phyloP scores from a whole-genome alignment of 768 basidiomycete genomes.

The Mycena pura region DNA sequence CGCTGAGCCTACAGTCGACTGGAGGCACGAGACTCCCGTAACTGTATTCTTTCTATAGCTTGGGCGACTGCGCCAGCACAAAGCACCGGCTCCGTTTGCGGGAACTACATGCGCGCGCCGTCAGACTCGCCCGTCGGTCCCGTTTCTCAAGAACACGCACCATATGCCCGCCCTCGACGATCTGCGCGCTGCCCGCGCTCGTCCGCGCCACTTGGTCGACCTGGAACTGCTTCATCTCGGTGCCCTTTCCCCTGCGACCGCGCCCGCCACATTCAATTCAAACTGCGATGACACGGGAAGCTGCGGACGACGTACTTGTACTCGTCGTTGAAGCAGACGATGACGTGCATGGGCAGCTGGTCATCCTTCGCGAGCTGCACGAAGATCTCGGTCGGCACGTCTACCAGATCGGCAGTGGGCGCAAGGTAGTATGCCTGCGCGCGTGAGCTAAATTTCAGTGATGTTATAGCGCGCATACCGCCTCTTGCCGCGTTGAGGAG shows the following conservation, averaged over 20 bases:
- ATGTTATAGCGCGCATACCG: conserved; percentile 5
- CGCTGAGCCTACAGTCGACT: neutral
- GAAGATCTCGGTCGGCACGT: conserved; percentile 23
- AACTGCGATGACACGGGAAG: no score
- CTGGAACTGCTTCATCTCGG: conserved; percentile 26
- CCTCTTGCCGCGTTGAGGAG: conserved; percentile 26
- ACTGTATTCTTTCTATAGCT: neutral
- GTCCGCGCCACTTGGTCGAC: conserved; percentile 15
- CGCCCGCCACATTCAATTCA: neutral
- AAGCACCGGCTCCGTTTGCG: neutral
- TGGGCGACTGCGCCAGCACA: neutral
- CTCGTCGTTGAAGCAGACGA: conserved; percentile 27
- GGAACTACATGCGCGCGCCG: neutral
- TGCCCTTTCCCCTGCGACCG: conserved; percentile 13
- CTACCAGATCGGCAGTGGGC: conserved; percentile 19
- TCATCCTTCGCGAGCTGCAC: conserved; percentile 18
- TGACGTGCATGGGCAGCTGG: conserved; percentile 24
- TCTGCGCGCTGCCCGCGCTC: conserved; percentile 23
- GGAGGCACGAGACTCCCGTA: neutral
- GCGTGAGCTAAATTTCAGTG: neutral
- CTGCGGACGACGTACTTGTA: conserved; percentile 17
- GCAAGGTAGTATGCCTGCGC: conserved; percentile 23
- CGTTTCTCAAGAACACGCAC: conserved; percentile 19
- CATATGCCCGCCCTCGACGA: conserved; percentile 29
- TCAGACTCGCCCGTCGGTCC: neutral